Conservation (phyloP, 2,329 filamentous ascomycete species). For the Claviceps pazoutovae region DNA sequence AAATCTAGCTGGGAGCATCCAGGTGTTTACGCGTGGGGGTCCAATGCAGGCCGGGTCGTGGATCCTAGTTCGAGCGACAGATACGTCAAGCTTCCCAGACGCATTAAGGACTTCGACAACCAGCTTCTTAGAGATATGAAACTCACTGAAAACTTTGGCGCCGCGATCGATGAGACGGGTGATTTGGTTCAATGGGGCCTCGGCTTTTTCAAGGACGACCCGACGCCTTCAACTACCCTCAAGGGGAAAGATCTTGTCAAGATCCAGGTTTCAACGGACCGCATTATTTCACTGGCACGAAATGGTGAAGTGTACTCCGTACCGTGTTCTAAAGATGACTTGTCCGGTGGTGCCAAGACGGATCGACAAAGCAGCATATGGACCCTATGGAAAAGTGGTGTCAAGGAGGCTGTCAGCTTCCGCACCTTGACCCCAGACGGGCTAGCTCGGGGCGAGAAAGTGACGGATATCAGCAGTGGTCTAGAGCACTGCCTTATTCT, state of each 20-base stretch:
- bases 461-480: slow-evolving; percentile 63
- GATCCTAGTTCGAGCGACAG: slow-evolving; percentile 68
- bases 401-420: slow-evolving; percentile 45
- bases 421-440: slow-evolving; percentile 53
- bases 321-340: slow-evolving; percentile 61
- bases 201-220: slow-evolving; percentile 52
- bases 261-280: slow-evolving; percentile 65
- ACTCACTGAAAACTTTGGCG: slow-evolving; percentile 68
- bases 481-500: slow-evolving; percentile 77
- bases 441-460: slow-evolving; percentile 54
- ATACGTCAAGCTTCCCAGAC: slow-evolving; percentile 64
- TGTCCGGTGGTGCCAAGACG: slow-evolving; percentile 46
- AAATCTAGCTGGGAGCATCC: slow-evolving; percentile 70
- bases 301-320: slow-evolving; percentile 74
- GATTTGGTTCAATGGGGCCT: slow-evolving; percentile 86
- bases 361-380: slow-evolving; percentile 45
- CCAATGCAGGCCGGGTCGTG: slow-evolving; percentile 71
- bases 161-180: slow-evolving; percentile 74
- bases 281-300: slow-evolving; percentile 64
- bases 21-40: slow-evolving; percentile 88
- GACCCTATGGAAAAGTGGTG: slow-evolving; percentile 51
- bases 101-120: slow-evolving; percentile 72
- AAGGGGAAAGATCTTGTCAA: slow-evolving; percentile 68
- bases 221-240: slow-evolving; percentile 55
- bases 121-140: slow-evolving; percentile 78